phyloP scores from a whole-genome alignment of 2,329 filamentous ascomycete genomes.

The Eurotiales sp. region DNA sequence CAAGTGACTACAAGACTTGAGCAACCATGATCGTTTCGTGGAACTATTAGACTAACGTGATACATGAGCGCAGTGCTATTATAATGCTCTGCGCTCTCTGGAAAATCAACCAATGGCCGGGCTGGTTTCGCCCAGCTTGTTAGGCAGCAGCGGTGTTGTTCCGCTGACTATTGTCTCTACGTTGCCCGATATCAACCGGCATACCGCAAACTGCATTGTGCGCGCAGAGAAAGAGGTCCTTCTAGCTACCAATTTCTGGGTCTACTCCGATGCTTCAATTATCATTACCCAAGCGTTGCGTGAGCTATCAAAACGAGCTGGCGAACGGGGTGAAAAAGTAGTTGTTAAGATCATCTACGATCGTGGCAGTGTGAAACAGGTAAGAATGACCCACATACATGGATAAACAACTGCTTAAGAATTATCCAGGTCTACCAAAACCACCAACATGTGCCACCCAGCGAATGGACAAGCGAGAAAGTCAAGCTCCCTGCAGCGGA shows the following conservation, averaged over 20 bases:
- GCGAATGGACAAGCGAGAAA: conserved; percentile 55
- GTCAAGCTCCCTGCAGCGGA: conserved; percentile 59
- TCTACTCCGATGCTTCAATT: conserved; percentile 62
- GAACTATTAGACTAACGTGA: not conserved
- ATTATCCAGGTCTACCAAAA: conserved; percentile 52
- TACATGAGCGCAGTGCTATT: conserved; percentile 51
- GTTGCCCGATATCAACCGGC: conserved; percentile 66
- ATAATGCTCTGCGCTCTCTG: conserved; percentile 54
- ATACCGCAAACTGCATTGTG: conserved; percentile 73
- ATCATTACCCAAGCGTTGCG: conserved; percentile 65
- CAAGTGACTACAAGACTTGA: too few species aligned
- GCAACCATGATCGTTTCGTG: too few species aligned
- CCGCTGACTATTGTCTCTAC: conserved; percentile 67
- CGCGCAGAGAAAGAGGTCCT: conserved; percentile 69
- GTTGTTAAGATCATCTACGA: conserved; percentile 75
- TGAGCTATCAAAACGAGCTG: conserved; percentile 65
- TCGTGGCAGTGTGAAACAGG: conserved; percentile 61
- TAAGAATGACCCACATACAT: conserved; percentile 18
- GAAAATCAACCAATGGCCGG: conserved; percentile 40
- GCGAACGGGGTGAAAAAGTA: conserved; percentile 53
- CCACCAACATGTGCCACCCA: conserved; percentile 57
- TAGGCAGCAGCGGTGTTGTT: conserved; percentile 60
- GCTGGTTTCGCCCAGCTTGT: conserved; percentile 56
- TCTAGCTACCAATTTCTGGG: conserved; percentile 73
- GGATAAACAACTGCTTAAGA: not conserved